Percentiles rank a stretch among this genome's conserved stretches.
Conservation (phyloP, 768 basidiomycete genomes). For the Pholiota microspora region DNA sequence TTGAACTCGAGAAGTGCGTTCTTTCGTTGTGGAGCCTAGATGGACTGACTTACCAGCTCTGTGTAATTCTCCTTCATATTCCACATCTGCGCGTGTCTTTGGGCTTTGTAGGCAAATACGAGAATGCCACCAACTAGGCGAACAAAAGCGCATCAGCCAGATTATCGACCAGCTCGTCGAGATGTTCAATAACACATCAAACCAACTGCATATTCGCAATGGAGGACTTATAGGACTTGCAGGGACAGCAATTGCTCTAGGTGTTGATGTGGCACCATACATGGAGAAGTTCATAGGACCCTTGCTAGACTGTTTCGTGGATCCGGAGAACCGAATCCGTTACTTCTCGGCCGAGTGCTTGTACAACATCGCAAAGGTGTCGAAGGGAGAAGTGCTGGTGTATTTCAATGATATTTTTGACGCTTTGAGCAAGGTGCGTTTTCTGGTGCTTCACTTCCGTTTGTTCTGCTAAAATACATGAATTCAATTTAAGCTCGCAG, state of each 20-base stretch:
- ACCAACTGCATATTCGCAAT: slow-evolving; percentile 87
- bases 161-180: slow-evolving; percentile 95
- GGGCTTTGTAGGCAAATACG: slow-evolving; percentile 63
- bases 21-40: not conserved
- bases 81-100: slow-evolving; percentile 1
- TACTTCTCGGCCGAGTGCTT: slow-evolving; percentile 98
- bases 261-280: slow-evolving; percentile 90
- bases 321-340: slow-evolving; percentile 90
- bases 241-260: slow-evolving; percentile 94
- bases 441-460: not conserved
- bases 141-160: slow-evolving; percentile 75
- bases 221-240: slow-evolving; percentile 96
- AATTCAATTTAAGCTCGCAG: slow-evolving; percentile 71
- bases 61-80: too few species aligned
- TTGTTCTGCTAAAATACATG: not conserved
- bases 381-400: slow-evolving; percentile 93
- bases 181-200: slow-evolving; percentile 82
- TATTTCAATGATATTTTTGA: slow-evolving; percentile 99
- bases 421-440: slow-evolving; percentile 89
- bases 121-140: slow-evolving; percentile 80
- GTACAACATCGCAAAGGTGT: slow-evolving; percentile 97
- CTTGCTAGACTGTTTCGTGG: slow-evolving; percentile 87
- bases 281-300: slow-evolving; percentile 92
- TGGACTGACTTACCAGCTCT: not conserved
- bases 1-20: slow-evolving; percentile 89